Conservation (phyloP, 129 eudicot species). For the Escallonia rubra region DNA sequence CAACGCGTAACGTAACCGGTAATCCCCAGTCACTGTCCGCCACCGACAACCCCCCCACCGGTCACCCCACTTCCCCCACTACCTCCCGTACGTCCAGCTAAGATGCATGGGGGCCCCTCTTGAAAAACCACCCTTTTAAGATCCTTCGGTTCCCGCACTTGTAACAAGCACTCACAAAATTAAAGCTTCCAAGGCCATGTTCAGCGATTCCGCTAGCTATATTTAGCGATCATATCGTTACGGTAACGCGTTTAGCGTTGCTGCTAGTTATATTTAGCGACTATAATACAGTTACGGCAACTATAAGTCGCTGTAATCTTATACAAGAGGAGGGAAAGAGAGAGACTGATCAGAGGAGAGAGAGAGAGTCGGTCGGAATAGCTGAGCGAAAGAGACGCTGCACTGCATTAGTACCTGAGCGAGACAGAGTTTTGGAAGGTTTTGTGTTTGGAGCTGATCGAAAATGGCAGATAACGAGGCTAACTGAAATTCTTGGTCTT, state of each 20-base stretch:
- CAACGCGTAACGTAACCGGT: slow-evolving; percentile 42
- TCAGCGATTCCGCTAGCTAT: background rate
- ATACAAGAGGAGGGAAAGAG: background rate
- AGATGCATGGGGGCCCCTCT: background rate
- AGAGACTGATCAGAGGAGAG: background rate
- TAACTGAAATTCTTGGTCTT: background rate
- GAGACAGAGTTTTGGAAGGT: too few relatives aligned
- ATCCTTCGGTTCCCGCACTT: background rate
- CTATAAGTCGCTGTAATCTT: background rate
- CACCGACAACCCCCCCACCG: slow-evolving; percentile 49
- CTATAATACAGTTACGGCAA: too few relatives aligned
- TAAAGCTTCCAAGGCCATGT: too few relatives aligned
- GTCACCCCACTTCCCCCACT: background rate
- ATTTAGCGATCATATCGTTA: background rate
- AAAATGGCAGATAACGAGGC: background rate
- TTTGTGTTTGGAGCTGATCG: background rate
- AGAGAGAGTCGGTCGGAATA: background rate
- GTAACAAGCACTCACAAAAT: background rate
- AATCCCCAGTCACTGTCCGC: slow-evolving; percentile 28
- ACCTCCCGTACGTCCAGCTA: background rate
- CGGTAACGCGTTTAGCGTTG: too few relatives aligned
- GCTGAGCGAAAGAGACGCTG: too few relatives aligned
- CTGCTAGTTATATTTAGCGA: too few relatives aligned
- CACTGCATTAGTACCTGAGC: background rate
- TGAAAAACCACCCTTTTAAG: background rate